Base-by-base conservation (phyloP, 495 filamentous ascomycete genomes). In the Penicillium flavigenum region DNA sequence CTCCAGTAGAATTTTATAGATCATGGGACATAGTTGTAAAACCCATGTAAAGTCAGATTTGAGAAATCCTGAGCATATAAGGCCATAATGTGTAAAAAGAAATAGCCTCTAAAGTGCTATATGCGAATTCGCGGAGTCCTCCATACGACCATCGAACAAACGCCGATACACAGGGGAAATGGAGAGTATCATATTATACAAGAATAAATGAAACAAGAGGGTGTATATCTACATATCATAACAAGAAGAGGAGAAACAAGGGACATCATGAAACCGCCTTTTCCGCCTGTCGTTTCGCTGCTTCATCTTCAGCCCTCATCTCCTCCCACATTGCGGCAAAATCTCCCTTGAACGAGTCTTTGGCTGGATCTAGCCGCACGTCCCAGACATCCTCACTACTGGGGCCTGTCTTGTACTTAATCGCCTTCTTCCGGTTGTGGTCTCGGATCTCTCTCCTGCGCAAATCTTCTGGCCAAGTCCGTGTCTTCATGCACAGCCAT, bases 381-480 rank as follows among this genome's bases (percentile, higher is more conserved):
- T 88, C 82, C 95, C 95, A 98, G 39, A 98, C 80, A 81, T 96
- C 91, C 78, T 96, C 89, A 76, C 91, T 96, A 63, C 86, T 93
- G n/a, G 82, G 81, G 9, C 82, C 86, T 24, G 75, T 78, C 77
- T 80, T 84, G 70, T 91, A 91, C 72, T 89, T 89, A 63, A 75
- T 79, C 50, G 84, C 85, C 74, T 88, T 90, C 72, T 86, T 80
- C 54, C 79, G 79, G 71, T 95, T 91, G 70, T 87, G 83, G 41
- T 83, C 87, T 57, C 78, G 74, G 49, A 98, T 82, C 58, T 79
- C 80, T 53, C 75, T 78, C 60, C 77, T 80, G 60, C 79, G 78
- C 62, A 78, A 60, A 34, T 79, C 70, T 1, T 79, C 75, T 5
- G 72, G 42, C 60, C 63, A 70, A 41, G 68, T 80, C 62, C 73